phyloP scores from a whole-genome alignment of 2,329 filamentous ascomycete species.

The Cercospora berteroae region DNA sequence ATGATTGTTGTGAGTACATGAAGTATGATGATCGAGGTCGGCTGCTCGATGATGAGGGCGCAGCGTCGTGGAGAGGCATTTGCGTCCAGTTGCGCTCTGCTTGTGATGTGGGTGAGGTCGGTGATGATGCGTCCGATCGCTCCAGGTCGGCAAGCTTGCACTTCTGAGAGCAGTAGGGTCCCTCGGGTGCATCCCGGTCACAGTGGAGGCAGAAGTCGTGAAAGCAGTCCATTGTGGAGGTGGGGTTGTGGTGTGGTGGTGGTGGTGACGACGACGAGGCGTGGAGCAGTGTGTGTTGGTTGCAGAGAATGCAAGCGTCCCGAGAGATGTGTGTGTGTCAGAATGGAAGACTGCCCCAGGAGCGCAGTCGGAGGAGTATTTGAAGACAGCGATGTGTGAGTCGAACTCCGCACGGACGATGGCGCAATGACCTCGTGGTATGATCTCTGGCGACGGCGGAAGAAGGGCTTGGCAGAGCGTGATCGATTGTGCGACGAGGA shows the following conservation, averaged over 20 bases:
- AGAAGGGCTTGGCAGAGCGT: constrained; percentile 7
- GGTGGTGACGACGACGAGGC: not conserved
- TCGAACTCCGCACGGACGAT: constrained; percentile 25
- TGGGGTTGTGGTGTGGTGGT: constrained; percentile 4
- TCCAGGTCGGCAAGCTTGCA: constrained; percentile 89
- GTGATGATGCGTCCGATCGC: constrained; percentile 51
- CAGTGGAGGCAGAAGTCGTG: constrained; percentile 93
- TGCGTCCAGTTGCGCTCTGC: constrained; percentile 15
- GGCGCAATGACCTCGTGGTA: constrained; percentile 27
- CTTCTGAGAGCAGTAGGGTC: constrained; percentile 87
- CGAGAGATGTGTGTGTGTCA: not conserved
- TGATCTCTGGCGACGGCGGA: constrained; percentile 19
- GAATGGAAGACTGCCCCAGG: constrained; percentile 6
- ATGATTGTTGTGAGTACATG: constrained; percentile 18
- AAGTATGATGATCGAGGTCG: constrained; percentile 28
- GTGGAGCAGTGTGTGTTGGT: not conserved
- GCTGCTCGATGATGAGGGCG: constrained; percentile 13
- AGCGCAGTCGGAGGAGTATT: constrained; percentile 15
- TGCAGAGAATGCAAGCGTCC: not conserved
- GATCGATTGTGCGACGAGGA: not conserved
- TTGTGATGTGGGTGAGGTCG: constrained; percentile 38
- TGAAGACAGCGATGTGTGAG: constrained; percentile 21
- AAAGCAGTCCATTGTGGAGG: constrained; percentile 63
- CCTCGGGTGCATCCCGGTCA: constrained; percentile 81
- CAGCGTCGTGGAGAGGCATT: constrained; percentile 15